Evolutionary conservation across 2,329 filamentous ascomycete species (phyloP), one percentile per base, ranked within the genome.

Genomic region (Neurospora crassa): DNA sequence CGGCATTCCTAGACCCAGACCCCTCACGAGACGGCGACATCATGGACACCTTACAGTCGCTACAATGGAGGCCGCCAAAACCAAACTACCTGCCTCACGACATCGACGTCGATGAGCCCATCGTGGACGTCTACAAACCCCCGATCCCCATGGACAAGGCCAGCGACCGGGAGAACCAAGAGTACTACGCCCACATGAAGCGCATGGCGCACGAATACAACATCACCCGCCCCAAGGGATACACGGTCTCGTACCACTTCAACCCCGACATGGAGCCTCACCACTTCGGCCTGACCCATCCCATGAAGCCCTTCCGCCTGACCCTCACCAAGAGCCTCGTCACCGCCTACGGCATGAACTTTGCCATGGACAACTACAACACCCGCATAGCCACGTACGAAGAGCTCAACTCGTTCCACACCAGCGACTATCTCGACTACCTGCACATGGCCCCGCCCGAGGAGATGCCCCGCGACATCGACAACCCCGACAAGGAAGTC

Each of bases 291-390:
- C 91, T 93, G 82, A 94, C 93, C 11, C 96, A 99, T 84, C 96
- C 96, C 24, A 99, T 99, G 96, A 99, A 99, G 81, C 96, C 96
- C 72, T 98, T 96, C 95, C 92, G 96, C 43, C 84, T 99, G 74
- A 97, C 94, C 18, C 87, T 99, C 70, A 96, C 96, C 71, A 98
- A 99, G 81, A 93, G 96, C 77, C 88, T 99, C 67, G 93, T 99
- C 74, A 91, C 96, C 79, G 92, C 93, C 1, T 98, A 98, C 80
- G 96, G 96, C 75, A 93, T 99, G 87, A 94, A 96, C 77, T 92
- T 95, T 78, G 94, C 93, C 74, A 98, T 99, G 96, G 94, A 98
- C 81, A 91, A 95, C 75, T 97, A 96, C 81, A 87, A 93, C 69
- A 89, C 95, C 34, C 89, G 94, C 37, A 88, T 91, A 14, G 96